A percentile compares a stretch with the other conserved stretches of the same genome.
These are phyloP conservation scores for Bondarzewia mesenterica DNA, from an alignment of 1,284 basidiomycete genomes.

Conservation along the genomic window DNA sequence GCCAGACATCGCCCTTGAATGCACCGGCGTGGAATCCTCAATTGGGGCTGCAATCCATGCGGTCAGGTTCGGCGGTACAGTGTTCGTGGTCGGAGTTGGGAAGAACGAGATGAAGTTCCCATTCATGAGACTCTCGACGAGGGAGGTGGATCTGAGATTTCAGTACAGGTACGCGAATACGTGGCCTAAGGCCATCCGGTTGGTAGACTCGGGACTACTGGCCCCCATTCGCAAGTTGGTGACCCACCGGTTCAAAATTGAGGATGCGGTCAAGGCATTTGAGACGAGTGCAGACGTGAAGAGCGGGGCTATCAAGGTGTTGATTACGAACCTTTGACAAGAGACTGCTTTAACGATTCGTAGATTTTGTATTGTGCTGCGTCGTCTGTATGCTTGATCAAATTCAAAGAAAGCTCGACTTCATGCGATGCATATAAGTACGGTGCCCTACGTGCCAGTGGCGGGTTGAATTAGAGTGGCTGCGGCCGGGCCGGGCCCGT, in stretches of 20 bases:
- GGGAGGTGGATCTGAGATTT: conserved; percentile 57
- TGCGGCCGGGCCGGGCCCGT: too few relatives aligned
- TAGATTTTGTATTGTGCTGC: not conserved
- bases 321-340: conserved; percentile 27
- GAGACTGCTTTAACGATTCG: not conserved
- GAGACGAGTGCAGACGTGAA: conserved; percentile 63
- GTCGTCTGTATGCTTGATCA: too few relatives aligned
- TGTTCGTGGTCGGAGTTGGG: conserved; percentile 60
- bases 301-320: conserved; percentile 61
- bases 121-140: conserved; percentile 61
- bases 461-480: too few relatives aligned
- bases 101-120: conserved; percentile 51
- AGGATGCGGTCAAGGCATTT: conserved; percentile 74
- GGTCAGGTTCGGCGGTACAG: conserved; percentile 44
- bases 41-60: conserved; percentile 17
- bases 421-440: too few relatives aligned
- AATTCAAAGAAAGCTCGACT: too few relatives aligned
- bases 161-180: conserved; percentile 61
- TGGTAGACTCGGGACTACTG: conserved; percentile 60
- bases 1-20: conserved; percentile 54
- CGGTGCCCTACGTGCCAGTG: too few relatives aligned
- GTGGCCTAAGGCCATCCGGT: conserved; percentile 78
- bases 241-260: conserved; percentile 75
- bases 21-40: conserved; percentile 56
- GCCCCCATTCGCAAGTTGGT: conserved; percentile 77